A percentile compares a stretch with the other conserved stretches of the same genome.
These are phyloP conservation scores for Teratosphaeria nubilosa DNA, from an alignment of 2,329 filamentous ascomycete genomes.

Conservation along the genomic window DNA sequence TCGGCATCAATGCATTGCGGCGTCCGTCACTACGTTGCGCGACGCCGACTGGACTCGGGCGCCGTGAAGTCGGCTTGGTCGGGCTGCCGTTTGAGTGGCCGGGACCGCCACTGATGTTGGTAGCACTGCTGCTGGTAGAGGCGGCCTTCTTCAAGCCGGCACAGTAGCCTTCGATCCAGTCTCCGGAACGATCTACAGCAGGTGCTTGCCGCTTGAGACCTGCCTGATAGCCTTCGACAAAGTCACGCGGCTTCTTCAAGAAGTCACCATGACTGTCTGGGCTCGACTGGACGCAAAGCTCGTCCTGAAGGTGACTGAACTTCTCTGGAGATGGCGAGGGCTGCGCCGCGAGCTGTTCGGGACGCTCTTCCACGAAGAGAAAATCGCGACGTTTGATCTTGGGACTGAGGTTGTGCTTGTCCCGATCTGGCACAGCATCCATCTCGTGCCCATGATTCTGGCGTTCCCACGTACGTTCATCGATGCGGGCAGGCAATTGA, in stretches of 20 bases:
- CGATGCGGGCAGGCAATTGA: not conserved
- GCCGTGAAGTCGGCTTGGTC: conserved; percentile 12
- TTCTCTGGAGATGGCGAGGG: conserved; percentile 11
- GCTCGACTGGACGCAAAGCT: conserved; percentile 5
- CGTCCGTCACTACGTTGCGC: not conserved
- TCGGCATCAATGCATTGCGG: not conserved
- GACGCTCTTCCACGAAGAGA: conserved; percentile 19
- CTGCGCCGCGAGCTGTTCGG: conserved; percentile 6
- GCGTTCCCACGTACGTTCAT: not conserved
- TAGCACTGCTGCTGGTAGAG: conserved; percentile 2
- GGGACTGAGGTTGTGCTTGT: conserved; percentile 12
- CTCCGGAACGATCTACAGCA: conserved; percentile 14
- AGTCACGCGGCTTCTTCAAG: conserved; percentile 18
- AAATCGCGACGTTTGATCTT: conserved; percentile 14
- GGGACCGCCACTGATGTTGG: not conserved
- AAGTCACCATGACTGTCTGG: conserved; percentile 13
- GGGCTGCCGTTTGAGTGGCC: conserved; percentile 16
- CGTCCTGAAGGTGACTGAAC: conserved; percentile 5
- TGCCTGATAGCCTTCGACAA: conserved; percentile 23
- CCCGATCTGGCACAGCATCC: conserved; percentile 7
- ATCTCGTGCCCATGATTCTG: not conserved
- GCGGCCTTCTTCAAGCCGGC: conserved; percentile 21
- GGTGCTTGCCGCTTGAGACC: conserved; percentile 22
- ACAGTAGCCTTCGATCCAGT: conserved; percentile 27
- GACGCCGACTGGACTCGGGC: conserved; percentile 14